Conservation (phyloP, 1,284 basidiomycete genomes). For the Phylloporus gajari region DNA sequence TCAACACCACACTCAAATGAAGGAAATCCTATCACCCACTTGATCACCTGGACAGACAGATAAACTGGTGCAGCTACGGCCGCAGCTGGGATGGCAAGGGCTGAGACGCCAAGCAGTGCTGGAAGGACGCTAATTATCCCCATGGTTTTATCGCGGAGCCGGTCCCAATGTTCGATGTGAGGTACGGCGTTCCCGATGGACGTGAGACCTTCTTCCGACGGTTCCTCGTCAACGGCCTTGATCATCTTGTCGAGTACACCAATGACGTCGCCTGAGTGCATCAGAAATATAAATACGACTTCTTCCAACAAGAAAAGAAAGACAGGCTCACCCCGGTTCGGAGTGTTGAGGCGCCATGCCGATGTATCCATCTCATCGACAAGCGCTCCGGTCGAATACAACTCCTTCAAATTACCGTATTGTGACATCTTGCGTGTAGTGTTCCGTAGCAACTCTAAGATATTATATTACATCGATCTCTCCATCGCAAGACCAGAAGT, state of each 20-base stretch:
- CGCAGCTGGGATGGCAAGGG: constrained; percentile 22
- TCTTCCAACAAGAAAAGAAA: no score
- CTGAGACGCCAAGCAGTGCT: constrained; percentile 27
- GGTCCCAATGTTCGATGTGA: constrained; percentile 23
- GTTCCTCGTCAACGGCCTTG: constrained; percentile 33
- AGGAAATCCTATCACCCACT: constrained; percentile 30
- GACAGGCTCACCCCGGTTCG: no score
- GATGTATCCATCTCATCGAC: no score
- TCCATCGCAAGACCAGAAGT: no score
- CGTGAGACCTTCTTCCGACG: constrained; percentile 33
- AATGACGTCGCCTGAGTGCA: constrained; percentile 29
- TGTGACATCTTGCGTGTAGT: no score
- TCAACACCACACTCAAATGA: no score
- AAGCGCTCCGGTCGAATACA: no score
- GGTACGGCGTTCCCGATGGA: constrained; percentile 28
- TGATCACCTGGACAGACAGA: constrained; percentile 16
- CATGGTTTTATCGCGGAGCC: no score
- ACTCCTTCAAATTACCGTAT: no score
- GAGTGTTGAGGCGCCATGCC: no score
- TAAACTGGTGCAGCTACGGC: constrained; percentile 20
- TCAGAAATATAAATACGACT: background rate
- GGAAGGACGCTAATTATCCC: constrained; percentile 23
- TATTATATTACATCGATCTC: no score
- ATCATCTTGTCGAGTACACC: constrained; percentile 38
- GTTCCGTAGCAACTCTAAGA: no score